phyloP scores from a whole-genome alignment of 495 filamentous ascomycete genomes.

The Trichoderma reesei region DNA sequence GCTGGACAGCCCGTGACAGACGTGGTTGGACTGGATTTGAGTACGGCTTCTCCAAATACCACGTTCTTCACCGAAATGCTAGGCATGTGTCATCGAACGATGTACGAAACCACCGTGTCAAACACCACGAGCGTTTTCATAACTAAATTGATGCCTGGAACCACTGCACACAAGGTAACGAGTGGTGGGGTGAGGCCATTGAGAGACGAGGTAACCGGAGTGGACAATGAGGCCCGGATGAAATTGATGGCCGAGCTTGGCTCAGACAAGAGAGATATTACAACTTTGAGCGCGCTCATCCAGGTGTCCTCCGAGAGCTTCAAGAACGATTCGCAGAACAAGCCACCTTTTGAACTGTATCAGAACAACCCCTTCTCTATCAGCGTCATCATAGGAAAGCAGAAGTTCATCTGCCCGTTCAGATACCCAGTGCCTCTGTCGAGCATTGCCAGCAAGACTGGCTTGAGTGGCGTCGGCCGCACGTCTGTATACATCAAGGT shows the following conservation, averaged over 20 bases:
- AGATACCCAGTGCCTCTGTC: constrained; percentile 34
- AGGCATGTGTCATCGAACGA: constrained; percentile 16
- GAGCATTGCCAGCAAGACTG: constrained; percentile 22
- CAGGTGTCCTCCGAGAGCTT: constrained; percentile 20
- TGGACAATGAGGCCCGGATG: constrained; percentile 1
- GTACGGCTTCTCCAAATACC: constrained; percentile 10
- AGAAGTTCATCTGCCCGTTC: constrained; percentile 17
- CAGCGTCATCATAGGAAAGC: constrained; percentile 22
- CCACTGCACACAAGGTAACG: constrained; percentile 15
- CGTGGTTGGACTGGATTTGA: constrained; percentile 18
- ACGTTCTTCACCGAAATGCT: constrained; percentile 12
- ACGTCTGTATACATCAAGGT: constrained; percentile 39
- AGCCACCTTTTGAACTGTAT: constrained; percentile 20
- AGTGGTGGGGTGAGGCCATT: constrained; percentile 7
- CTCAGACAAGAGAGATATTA: constrained; percentile 10
- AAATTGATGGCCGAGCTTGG: constrained; percentile 10
- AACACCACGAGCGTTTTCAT: constrained; percentile 23
- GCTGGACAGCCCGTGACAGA: constrained; percentile 17
- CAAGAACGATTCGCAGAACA: constrained; percentile 21
- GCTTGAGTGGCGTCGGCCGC: constrained; percentile 36
- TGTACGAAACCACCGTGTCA: constrained; percentile 11
- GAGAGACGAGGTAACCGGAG: not conserved
- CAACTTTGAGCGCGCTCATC: constrained; percentile 20
- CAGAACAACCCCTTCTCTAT: constrained; percentile 26
- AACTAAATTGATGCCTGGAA: constrained; percentile 21